These are phyloP conservation scores for Dictyostelium purpureum DNA, from an alignment of 78 protist species.

Conservation along the genomic window DNA sequence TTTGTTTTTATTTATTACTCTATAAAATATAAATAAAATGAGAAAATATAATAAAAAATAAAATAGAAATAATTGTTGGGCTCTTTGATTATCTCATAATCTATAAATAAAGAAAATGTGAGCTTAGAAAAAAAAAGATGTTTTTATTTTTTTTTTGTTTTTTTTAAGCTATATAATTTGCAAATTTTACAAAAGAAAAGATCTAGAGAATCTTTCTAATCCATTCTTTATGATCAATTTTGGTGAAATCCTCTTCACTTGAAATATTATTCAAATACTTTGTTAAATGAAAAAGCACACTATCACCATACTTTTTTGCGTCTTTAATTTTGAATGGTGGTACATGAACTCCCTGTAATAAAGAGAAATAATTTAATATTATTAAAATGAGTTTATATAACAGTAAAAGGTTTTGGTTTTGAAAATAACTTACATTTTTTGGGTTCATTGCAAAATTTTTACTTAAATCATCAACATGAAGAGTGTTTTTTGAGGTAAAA, in stretches of 20 bases:
- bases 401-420: not conserved
- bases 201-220: slow-evolving; percentile 6
- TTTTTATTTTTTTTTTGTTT: too few relatives aligned
- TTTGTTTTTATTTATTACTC: too few relatives aligned
- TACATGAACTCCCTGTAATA: slow-evolving; percentile 54
- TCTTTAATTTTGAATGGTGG: slow-evolving; percentile 72
- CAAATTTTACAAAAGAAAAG: too few relatives aligned
- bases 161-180: too few relatives aligned
- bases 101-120: too few relatives aligned
- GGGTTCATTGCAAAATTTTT: slow-evolving; percentile 83
- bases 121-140: too few relatives aligned
- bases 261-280: slow-evolving; percentile 43
- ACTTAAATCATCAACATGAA: slow-evolving; percentile 73
- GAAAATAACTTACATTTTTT: slow-evolving; percentile 24
- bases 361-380: not conserved
- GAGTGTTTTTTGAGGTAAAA: slow-evolving; percentile 44
- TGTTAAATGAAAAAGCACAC: slow-evolving; percentile 23
- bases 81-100: too few relatives aligned
- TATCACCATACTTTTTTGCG: slow-evolving; percentile 1
- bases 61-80: too few relatives aligned
- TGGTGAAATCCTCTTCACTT: slow-evolving; percentile 49
- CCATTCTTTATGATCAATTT: slow-evolving; percentile 58
- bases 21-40: too few relatives aligned
- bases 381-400: too few relatives aligned
- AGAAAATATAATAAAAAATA: too few relatives aligned